Conservation (phyloP, 1,139 yeast species). For the Saccharomycopsis hybrid region DNA sequence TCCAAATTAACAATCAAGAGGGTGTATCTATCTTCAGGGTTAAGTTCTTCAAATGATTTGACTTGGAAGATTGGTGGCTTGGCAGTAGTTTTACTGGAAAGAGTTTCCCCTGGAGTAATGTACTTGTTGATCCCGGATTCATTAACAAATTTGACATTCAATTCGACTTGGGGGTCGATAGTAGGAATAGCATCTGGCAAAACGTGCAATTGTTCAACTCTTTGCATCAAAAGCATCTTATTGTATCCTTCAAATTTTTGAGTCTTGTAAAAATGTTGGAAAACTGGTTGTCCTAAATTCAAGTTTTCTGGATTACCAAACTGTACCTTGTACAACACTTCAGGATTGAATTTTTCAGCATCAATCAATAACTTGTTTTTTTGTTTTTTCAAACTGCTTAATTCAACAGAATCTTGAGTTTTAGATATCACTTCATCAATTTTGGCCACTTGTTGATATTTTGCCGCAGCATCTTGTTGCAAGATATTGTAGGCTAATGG, state of each 20-base stretch:
- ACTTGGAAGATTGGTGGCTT: slow-evolving; percentile 71
- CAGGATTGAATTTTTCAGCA: slow-evolving; percentile 75
- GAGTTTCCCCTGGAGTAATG: slow-evolving; percentile 71
- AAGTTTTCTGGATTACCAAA: slow-evolving; percentile 38
- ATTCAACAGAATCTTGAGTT: neutral
- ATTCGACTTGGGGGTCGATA: slow-evolving; percentile 73
- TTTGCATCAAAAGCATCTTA: slow-evolving; percentile 73
- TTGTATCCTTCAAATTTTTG: slow-evolving; percentile 67
- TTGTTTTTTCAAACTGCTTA: slow-evolving; percentile 21
- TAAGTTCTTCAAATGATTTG: slow-evolving; percentile 56
- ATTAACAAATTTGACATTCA: slow-evolving; percentile 64
- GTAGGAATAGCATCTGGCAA: slow-evolving; percentile 95
- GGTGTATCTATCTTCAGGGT: slow-evolving; percentile 50
- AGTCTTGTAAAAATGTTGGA: slow-evolving; percentile 54
- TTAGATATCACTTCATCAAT: slow-evolving; percentile 2
- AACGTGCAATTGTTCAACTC: slow-evolving; percentile 77
- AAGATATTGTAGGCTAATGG: slow-evolving; percentile 58
- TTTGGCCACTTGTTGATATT: slow-evolving; percentile 23
- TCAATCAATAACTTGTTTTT: slow-evolving; percentile 32
- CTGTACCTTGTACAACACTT: slow-evolving; percentile 63
- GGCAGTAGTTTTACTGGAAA: slow-evolving; percentile 68
- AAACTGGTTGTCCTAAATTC: slow-evolving; percentile 74
- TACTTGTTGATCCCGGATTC: slow-evolving; percentile 57
- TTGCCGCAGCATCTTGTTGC: slow-evolving; percentile 37
- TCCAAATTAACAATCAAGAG: slow-evolving; percentile 87